Base-by-base conservation (phyloP, 129 eudicot genomes). In the Glebionis coronaria region DNA sequence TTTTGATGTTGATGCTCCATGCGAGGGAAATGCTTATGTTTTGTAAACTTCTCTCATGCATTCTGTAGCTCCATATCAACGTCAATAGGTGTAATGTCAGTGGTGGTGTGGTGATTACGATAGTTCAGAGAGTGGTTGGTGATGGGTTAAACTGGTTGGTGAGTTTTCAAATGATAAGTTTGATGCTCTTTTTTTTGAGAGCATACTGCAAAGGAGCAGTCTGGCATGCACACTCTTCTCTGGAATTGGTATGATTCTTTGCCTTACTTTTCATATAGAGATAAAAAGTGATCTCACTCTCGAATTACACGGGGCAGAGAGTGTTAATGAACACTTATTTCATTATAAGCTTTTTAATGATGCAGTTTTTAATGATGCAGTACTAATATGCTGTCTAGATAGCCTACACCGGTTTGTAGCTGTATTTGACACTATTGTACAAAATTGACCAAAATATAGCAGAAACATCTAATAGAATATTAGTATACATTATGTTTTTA, bases 121-220 rank as follows among this genome's bases (percentile, higher is more conserved):
- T 93, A 73, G 82, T 93, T 66, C 81, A 82, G 78, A 84, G 85
- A 83, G 86, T 93, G 61, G 47, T 86, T 20, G 84, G 90, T 73
- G 88, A 81, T 69, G 95, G 68, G 86, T 82, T 46, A 86, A 81
- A 58, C 75, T 84, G 66, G 98, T 87, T 70, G 82, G 78, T 70
- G 98, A 93, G 74, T 74, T 93, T 67, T 80, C 90, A 0, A 90
- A 86, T 86, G 98, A 83, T 58, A 86, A 95, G 71, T 87, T 93
- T 49, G 84, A 88, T 62, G 85, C 80, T 11, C 88, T 93, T 63
- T 93, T 93, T 77, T 79, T 79, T 63, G 96, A 64, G 93, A 84
- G 19, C 79, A 44, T 27, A 87, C 81, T 54, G 85, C 80, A 12
- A 93, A 88, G 66, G 92, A 86, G 95, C n/a, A n/a, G n/a, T n/a